Percentiles rank a stretch among this genome's conserved stretches.
Evolutionary conservation across 441 rosid genomes (phyloP).

Genomic region (Erodium chrysanthum): DNA sequence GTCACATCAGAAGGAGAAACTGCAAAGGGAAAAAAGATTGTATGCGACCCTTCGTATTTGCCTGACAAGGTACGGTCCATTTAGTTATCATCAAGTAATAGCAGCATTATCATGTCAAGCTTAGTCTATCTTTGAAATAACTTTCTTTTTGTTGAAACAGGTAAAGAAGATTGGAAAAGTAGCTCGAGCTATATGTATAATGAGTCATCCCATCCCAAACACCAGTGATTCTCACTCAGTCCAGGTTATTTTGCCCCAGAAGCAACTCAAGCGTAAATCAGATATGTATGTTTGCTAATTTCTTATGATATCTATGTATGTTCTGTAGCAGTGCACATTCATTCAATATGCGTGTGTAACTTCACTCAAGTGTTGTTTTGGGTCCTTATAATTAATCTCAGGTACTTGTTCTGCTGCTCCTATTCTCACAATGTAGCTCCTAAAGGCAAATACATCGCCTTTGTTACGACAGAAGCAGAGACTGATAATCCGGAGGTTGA

Average conservation of each 20-base stretch:
- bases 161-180: conserved; percentile 53
- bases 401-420: conserved; percentile 72
- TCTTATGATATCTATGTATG: conserved; percentile 41
- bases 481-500: conserved; percentile 51
- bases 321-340: too few relatives aligned
- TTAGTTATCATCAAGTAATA: neutral
- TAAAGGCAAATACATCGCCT: conserved; percentile 56
- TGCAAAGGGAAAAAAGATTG: conserved; percentile 65
- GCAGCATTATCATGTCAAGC: neutral
- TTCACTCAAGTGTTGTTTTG: neutral
- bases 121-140: neutral
- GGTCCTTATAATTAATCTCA: neutral
- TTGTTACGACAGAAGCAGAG: conserved; percentile 62
- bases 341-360: too few relatives aligned
- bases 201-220: conserved; percentile 70
- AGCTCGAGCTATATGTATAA: conserved; percentile 54
- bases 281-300: conserved; percentile 40
- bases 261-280: conserved; percentile 64
- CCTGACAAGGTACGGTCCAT: conserved; percentile 38
- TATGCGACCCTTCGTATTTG: conserved; percentile 64
- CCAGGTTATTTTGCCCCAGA: conserved; percentile 70
- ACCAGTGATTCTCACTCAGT: conserved; percentile 53
- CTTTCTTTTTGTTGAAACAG: conserved; percentile 24
- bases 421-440: conserved; percentile 68
- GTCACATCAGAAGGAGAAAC: conserved; percentile 65